Base-by-base conservation (phyloP, 495 filamentous ascomycete species). In the Neurospora discreta region DNA sequence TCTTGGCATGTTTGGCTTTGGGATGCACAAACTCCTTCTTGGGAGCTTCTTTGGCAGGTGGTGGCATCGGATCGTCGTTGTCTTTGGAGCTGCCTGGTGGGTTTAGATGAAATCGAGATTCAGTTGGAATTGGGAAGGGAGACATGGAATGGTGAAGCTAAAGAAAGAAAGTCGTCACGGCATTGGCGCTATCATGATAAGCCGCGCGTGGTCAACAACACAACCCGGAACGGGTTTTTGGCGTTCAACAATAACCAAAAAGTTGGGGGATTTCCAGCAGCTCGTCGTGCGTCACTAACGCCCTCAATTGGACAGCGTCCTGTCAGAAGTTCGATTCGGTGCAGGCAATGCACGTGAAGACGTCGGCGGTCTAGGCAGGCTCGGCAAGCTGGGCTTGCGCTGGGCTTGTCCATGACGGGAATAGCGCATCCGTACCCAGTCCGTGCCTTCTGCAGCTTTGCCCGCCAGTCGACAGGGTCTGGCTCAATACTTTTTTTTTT, bases 1-100 rank as follows among this genome's bases (percentile, higher is more conserved):
- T 85, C 74, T 77, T 81, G 10, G 83, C 84, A 74, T 86, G 84
- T 41, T 81, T 80, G 26, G 83, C 82, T 36, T 73, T 73, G 15
- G 84, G 83, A 74, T 85, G 84, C 43, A 83, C 80, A 36, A 80
- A 84, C 39, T 78, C 73, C 60, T 68, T 69, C 68, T 77, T 79
- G 26, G 71, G 69, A 3, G 76, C 76, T 36, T 73, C 72, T 69
- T 70, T 74, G 65, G 80, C 76, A 77, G 82, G 79, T 78, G 84
- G 75, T 52, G 76, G 68, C 76, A 79, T 78, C 40, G 52, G 26
- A 36, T 33, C 52, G 52, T 65, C 52, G 9, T 6, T 18, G 52
- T 60, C 52, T 60, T 60, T 60, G 52, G 20, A 60, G 16, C 52
- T 60, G n/a, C n/a, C n/a, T n/a, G 13, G 16, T 30, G 26, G 18